Evolutionary conservation across 1,284 basidiomycete genomes (phyloP), one percentile per base, ranked within the genome.

Genomic region (Papiliotrema flavescens): DNA sequence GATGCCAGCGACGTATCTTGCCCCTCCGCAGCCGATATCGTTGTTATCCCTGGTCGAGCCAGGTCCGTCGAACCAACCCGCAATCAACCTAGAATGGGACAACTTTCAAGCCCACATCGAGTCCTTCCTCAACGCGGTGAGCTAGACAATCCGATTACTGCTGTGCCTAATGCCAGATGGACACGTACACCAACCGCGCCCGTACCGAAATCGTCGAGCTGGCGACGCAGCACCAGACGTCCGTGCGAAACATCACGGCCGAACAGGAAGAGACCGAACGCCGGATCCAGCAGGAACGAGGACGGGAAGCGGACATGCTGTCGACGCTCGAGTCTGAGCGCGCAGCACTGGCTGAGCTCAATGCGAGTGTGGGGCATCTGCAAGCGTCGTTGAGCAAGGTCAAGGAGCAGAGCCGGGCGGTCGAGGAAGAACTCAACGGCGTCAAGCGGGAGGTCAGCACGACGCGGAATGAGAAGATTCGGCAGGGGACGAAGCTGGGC

Each of bases 401-500:
- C 17, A 61, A 65, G 42, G 67, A 73, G 39, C 58, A 71, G 53
- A 61, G 61, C 15, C 51, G 63, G 14, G 28, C 58, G 13, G 61
- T 76, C 8, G 71, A 76, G 40, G 50, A 51, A 11, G 72, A 76
- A 32, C 53, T 74, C 6, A 55, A 51, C 3, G 46, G 53, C 2
- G 43, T 74, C 11, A 55, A 62, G 19, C 62, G 58, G 34, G 69
- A 69, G 37, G 60, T 72, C 23, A 61, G 54, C 6, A 40, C 55
- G 9, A 61, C 64, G 45, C 52, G 59, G 17, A 63, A 65, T 84
- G 89, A 90, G 66, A 86, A 86, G 62, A 79, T 84, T 39, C 79
- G 84, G 23, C 88, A 92, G 65, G 80, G 80, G 2, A 75, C 79
- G n/a, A 80, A 81, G 11, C 79, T 93, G 13, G 78, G 79, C n/a